A percentile compares a stretch with the other conserved stretches of the same genome.
These are phyloP conservation scores for Metschnikowia rubicola DNA, from an alignment of 805 yeast genomes.

Conservation along the genomic window DNA sequence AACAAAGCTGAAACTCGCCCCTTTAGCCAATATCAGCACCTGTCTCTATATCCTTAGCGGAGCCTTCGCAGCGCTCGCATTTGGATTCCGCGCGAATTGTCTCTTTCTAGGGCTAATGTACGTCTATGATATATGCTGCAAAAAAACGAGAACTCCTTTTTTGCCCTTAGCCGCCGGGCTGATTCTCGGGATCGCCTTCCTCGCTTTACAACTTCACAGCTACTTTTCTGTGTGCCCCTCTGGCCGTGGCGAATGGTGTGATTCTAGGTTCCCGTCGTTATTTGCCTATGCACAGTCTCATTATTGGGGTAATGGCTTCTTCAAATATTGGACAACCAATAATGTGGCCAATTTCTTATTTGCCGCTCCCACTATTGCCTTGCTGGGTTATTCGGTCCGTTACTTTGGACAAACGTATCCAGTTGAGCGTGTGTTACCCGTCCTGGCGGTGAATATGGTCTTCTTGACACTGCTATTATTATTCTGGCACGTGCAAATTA, in stretches of 20 bases:
- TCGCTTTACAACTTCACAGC: conserved; percentile 49
- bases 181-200: conserved; percentile 44
- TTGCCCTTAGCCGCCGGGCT: conserved; percentile 54
- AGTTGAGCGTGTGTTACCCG: conserved; percentile 31
- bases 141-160: neutral
- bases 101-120: conserved; percentile 67
- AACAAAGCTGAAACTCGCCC: neutral
- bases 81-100: conserved; percentile 72
- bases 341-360: conserved; percentile 82
- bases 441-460: conserved; percentile 39
- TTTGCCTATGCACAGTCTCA: conserved; percentile 67
- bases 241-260: conserved; percentile 76
- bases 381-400: conserved; percentile 41
- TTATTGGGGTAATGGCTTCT: conserved; percentile 84
- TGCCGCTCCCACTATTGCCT: conserved; percentile 61
- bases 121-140: conserved; percentile 48
- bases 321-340: conserved; percentile 76
- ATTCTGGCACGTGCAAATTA: conserved; percentile 81
- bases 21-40: neutral
- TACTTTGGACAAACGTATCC: conserved; percentile 37
- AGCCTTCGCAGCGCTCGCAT: conserved; percentile 49
- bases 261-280: conserved; percentile 50
- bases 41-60: conserved; percentile 47
- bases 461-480: conserved; percentile 51
- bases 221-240: conserved; percentile 61